Conservation (phyloP, 2,329 filamentous ascomycete species). For the Phyllosticta citrichinensis region DNA sequence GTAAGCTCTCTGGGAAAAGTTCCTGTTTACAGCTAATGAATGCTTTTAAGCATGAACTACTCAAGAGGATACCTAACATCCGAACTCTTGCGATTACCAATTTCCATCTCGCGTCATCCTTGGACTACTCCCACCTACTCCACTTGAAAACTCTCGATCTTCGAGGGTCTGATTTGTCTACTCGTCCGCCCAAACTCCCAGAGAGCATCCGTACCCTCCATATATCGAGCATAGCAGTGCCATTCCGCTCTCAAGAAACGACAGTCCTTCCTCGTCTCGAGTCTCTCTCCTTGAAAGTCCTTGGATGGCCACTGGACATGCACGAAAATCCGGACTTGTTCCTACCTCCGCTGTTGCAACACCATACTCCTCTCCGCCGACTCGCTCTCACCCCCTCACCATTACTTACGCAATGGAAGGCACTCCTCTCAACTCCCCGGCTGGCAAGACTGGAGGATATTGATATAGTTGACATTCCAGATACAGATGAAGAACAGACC, state of each 20-base stretch:
- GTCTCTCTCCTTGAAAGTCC: background rate
- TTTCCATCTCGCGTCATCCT: background rate
- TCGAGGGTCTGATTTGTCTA: background rate
- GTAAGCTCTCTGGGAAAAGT: background rate
- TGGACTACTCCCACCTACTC: slow-evolving; percentile 2
- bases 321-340: background rate
- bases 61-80: slow-evolving; percentile 15
- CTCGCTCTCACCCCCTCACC: background rate
- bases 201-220: background rate
- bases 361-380: background rate
- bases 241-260: too few relatives aligned
- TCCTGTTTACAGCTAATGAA: background rate
- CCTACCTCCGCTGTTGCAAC: background rate
- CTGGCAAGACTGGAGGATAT: background rate
- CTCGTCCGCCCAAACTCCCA: background rate
- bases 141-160: background rate
- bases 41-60: background rate
- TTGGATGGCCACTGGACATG: background rate
- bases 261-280: background rate
- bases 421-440: background rate
- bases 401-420: background rate
- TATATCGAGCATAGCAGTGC: background rate
- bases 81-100: slow-evolving; percentile 13
- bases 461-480: background rate
- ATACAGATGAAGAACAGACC: background rate